These are phyloP conservation scores for Aurantiochytrium sp. DNA, from an alignment of 108 stramenopile genomes.

Conservation along the genomic window DNA sequence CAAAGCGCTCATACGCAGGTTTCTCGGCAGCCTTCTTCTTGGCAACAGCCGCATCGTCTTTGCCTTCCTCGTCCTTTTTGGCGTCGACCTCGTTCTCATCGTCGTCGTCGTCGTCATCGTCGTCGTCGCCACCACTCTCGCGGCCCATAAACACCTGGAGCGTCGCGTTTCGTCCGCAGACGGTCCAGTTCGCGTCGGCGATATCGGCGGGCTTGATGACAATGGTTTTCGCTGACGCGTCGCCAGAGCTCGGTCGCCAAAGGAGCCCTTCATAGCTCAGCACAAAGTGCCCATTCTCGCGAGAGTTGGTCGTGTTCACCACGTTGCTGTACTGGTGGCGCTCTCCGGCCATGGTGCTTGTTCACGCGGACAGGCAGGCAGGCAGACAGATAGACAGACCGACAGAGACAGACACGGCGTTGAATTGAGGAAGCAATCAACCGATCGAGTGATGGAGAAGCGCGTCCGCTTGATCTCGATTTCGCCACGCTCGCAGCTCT, in stretches of 20 bases:
- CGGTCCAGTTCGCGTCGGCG: neutral
- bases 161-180: neutral
- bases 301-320: neutral
- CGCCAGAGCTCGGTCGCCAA: neutral
- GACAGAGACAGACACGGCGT: too few species aligned
- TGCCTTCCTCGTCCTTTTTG: neutral
- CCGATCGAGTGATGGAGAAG: too few species aligned
- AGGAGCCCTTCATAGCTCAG: neutral
- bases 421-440: too few species aligned
- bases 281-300: neutral
- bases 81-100: neutral
- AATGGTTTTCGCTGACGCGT: neutral
- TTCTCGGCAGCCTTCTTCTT: neutral
- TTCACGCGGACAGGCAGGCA: too few species aligned
- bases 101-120: neutral
- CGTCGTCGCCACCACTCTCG: neutral
- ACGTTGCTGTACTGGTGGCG: neutral
- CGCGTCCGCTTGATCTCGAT: too few species aligned
- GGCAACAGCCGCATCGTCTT: neutral
- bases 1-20: slow-evolving; percentile 8
- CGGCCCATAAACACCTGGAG: neutral
- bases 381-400: too few species aligned
- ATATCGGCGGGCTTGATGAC: neutral
- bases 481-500: too few species aligned
- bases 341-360: neutral